Evolutionary conservation across 345 rosid genomes (phyloP).

Genomic region (Nasturtium officinale): DNA sequence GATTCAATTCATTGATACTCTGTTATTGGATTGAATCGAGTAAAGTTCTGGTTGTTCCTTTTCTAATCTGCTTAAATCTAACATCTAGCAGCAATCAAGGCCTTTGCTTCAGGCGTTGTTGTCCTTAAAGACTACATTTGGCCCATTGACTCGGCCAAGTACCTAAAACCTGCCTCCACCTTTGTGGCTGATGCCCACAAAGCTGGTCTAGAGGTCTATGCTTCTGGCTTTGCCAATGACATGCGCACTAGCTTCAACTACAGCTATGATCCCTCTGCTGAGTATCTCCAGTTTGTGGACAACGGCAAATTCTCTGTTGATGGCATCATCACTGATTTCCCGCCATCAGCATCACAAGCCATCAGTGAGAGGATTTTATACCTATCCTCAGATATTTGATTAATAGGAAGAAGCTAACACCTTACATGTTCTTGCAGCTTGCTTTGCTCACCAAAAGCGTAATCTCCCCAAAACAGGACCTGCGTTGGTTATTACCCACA

Average conservation of each 20-base stretch:
- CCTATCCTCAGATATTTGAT: background rate
- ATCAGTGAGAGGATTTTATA: slow-evolving; percentile 56
- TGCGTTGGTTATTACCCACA: slow-evolving; percentile 64
- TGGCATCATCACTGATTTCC: slow-evolving; percentile 83
- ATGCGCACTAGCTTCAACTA: slow-evolving; percentile 55
- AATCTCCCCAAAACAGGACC: slow-evolving; percentile 43
- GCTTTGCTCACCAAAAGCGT: slow-evolving; percentile 51
- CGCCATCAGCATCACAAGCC: slow-evolving; percentile 73
- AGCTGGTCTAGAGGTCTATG: slow-evolving; percentile 68
- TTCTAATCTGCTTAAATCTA: no score
- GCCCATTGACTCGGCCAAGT: slow-evolving; percentile 55
- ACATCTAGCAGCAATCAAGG: slow-evolving; percentile 52
- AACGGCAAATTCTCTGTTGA: slow-evolving; percentile 67
- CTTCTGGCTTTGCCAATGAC: slow-evolving; percentile 83
- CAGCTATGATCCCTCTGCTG: slow-evolving; percentile 67
- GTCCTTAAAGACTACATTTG: slow-evolving; percentile 82
- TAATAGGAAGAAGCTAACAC: slow-evolving; percentile 11
- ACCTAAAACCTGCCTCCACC: slow-evolving; percentile 58
- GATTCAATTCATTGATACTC: no score
- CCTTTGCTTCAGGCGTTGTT: slow-evolving; percentile 70
- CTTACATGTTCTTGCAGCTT: slow-evolving; percentile 51
- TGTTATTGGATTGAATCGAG: no score
- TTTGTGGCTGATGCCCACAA: slow-evolving; percentile 84
- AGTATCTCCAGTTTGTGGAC: slow-evolving; percentile 67
- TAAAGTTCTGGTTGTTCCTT: no score